phyloP scores from a whole-genome alignment of 805 yeast genomes.

The Saturnispora hagleri region DNA sequence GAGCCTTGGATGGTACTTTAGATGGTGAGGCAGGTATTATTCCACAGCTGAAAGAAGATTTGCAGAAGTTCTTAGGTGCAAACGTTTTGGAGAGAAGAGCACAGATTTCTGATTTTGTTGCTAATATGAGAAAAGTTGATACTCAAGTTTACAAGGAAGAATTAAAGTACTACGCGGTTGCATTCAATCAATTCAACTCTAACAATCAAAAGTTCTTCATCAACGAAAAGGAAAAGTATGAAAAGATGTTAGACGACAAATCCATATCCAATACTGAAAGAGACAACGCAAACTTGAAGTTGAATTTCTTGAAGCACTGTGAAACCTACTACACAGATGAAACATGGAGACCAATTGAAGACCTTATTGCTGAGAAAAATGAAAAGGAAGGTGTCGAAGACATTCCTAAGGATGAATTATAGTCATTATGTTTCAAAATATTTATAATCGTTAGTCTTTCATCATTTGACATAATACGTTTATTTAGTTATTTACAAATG shows the following conservation, averaged over 20 bases:
- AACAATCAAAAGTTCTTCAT: conserved; percentile 37
- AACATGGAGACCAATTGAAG: conserved; percentile 14
- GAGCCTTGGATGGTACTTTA: conserved; percentile 35
- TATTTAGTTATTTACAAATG: not conserved
- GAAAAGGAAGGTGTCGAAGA: not conserved
- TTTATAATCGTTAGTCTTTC: not conserved
- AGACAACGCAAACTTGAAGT: conserved; percentile 44
- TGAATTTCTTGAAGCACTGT: conserved; percentile 31
- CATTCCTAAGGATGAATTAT: conserved; percentile 13
- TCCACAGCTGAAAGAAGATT: conserved; percentile 25
- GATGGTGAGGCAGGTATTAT: conserved; percentile 33
- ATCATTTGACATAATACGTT: not conserved
- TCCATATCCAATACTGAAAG: conserved; percentile 32
- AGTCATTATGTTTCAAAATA: not conserved
- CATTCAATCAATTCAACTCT: conserved; percentile 32
- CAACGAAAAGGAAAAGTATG: conserved; percentile 39
- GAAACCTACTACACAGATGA: conserved; percentile 13
- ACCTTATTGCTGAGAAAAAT: conserved; percentile 11
- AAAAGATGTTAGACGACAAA: conserved; percentile 31
- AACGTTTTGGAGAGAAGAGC: conserved; percentile 21
- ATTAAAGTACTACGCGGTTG: conserved; percentile 38
- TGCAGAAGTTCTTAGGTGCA: conserved; percentile 24
- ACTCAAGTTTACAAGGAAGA: conserved; percentile 16
- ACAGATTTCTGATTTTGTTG: conserved; percentile 27
- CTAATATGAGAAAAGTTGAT: conserved; percentile 29